Evolutionary conservation across 768 basidiomycete species (phyloP).

Genomic region (Chlorophyllum brunneum): DNA sequence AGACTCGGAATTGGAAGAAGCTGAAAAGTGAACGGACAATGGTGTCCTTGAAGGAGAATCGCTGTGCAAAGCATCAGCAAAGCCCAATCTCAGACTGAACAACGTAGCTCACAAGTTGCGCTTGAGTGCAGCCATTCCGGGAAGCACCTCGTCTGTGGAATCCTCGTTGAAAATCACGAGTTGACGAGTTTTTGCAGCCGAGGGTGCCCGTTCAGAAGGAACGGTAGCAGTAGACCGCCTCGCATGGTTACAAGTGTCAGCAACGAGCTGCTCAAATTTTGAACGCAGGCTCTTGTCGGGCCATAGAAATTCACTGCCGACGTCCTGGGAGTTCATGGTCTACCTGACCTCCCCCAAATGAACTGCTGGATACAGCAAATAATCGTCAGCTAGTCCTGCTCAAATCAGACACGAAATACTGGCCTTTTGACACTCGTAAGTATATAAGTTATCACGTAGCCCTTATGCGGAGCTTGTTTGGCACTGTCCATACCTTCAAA

Average conservation of each 20-base stretch:
- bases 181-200: conserved; percentile 35
- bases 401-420: neutral
- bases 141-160: conserved; percentile 12
- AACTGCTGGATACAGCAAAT: neutral
- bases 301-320: conserved; percentile 54
- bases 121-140: conserved; percentile 18
- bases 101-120: conserved; percentile 22
- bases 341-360: neutral
- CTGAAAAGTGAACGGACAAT: neutral
- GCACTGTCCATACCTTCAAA: no score
- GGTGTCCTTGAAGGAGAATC: neutral
- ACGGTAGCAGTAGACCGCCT: conserved; percentile 9
- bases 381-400: neutral
- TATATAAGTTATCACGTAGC: no score
- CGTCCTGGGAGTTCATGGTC: no score
- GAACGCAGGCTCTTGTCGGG: conserved; percentile 72
- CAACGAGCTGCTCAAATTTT: conserved; percentile 66
- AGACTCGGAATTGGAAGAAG: no score
- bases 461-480: no score
- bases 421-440: no score
- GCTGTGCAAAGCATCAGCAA: conserved; percentile 8
- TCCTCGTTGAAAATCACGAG: neutral
- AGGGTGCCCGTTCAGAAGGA: conserved; percentile 34
- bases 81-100: neutral
- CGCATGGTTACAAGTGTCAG: conserved; percentile 23